Evolutionary conservation across 192 early-diverging fungal genomes (phyloP).

Genomic region (Phycomyces blakesleeanus): DNA sequence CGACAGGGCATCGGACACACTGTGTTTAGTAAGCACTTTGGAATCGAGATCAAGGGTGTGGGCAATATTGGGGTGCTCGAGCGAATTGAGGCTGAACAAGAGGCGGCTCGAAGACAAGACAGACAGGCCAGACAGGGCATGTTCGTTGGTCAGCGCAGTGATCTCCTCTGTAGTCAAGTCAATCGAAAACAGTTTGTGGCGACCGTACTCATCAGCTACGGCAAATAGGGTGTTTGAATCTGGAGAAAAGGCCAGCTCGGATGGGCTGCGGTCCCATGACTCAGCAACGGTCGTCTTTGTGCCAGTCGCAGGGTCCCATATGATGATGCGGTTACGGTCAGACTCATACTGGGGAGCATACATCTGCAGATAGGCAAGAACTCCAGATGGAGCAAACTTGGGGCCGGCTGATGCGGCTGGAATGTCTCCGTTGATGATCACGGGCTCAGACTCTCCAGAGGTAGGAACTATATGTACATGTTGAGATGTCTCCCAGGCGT

Average conservation of each 20-base stretch:
- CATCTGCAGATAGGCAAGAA: constrained; percentile 77
- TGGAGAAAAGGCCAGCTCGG: constrained; percentile 53
- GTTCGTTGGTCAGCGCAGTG: constrained; percentile 43
- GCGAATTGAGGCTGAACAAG: constrained; percentile 43
- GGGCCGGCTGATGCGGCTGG: constrained; percentile 62
- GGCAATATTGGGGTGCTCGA: constrained; percentile 39
- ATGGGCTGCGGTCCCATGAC: constrained; percentile 62
- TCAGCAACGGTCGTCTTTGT: constrained; percentile 42
- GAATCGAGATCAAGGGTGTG: constrained; percentile 36
- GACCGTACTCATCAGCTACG: constrained; percentile 65
- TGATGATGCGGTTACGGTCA: constrained; percentile 67
- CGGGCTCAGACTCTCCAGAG: constrained; percentile 41
- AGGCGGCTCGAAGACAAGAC: constrained; percentile 40
- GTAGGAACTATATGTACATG: constrained; percentile 64
- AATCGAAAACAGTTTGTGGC: constrained; percentile 60
- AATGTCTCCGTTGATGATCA: constrained; percentile 40
- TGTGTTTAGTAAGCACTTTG: constrained; percentile 16
- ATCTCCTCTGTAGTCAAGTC: constrained; percentile 48
- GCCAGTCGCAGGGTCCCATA: constrained; percentile 45
- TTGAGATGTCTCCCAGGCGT: constrained; percentile 76
- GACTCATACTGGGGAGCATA: constrained; percentile 65
- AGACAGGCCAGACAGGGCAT: constrained; percentile 43
- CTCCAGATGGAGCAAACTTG: constrained; percentile 60
- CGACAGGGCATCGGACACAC: constrained; percentile 28
- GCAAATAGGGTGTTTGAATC: constrained; percentile 54